Percentiles rank a stretch among this genome's conserved stretches.
Conservation (phyloP, 345 rosid species). For the Cardamine chenopodiifolia region DNA sequence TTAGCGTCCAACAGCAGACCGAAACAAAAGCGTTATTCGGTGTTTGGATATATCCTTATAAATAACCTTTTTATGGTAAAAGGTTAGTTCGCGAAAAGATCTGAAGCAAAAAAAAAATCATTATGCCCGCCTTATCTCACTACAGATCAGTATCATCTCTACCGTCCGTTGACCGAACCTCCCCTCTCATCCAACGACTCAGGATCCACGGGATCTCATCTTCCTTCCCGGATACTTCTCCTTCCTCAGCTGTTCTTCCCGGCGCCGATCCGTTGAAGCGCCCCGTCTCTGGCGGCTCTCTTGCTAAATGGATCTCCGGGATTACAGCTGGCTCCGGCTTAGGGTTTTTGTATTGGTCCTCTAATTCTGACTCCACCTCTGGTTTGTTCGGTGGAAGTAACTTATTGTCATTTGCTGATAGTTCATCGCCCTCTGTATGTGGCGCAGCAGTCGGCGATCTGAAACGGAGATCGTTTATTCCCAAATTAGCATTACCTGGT, state of each 20-base stretch:
- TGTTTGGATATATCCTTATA: constrained; percentile 7
- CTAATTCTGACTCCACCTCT: constrained; percentile 40
- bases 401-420: constrained; percentile 54
- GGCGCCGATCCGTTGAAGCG: constrained; percentile 26
- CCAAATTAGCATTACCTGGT: constrained; percentile 66
- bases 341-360: constrained; percentile 60
- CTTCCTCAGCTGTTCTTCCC: constrained; percentile 38
- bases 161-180: constrained; percentile 45
- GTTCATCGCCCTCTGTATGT: constrained; percentile 40
- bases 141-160: constrained; percentile 49
- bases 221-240: constrained; percentile 42
- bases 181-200: constrained; percentile 49
- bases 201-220: constrained; percentile 50
- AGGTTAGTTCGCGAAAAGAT: not conserved
- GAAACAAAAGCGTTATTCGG: constrained; percentile 27
- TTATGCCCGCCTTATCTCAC: constrained; percentile 48
- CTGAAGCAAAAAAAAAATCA: not conserved
- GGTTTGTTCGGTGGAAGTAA: constrained; percentile 37
- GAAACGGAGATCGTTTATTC: constrained; percentile 41
- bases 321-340: constrained; percentile 59
- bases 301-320: constrained; percentile 58
- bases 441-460: constrained; percentile 42
- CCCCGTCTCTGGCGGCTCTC: constrained; percentile 20
- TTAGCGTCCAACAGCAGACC: not conserved
- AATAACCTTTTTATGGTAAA: constrained; percentile 10